Evolutionary conservation across 2,329 filamentous ascomycete species (phyloP).

Genomic region (Trichoderma breve): DNA sequence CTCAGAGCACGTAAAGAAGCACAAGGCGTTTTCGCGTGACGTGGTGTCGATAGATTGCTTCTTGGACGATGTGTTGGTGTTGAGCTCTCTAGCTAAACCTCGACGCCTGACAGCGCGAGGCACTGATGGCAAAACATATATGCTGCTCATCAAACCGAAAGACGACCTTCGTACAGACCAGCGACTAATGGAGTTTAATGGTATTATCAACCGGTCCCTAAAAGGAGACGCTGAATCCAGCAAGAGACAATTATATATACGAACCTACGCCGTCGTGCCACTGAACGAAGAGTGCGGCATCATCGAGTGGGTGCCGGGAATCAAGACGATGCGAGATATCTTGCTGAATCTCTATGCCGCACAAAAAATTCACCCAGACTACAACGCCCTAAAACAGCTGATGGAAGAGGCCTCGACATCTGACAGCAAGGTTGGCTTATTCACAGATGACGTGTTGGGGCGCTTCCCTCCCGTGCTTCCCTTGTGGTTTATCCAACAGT

Average conservation of each 20-base stretch:
- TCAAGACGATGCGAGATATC: conserved; percentile 91
- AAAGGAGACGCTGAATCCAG: conserved; percentile 90
- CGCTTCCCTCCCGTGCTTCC: conserved; percentile 82
- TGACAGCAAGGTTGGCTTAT: conserved; percentile 64
- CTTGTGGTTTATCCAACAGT: conserved; percentile 94
- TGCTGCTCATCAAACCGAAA: conserved; percentile 93
- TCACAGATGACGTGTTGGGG: conserved; percentile 62
- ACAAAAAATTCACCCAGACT: conserved; percentile 69
- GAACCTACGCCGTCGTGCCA: conserved; percentile 94
- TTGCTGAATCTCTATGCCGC: conserved; percentile 75
- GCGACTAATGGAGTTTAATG: conserved; percentile 98
- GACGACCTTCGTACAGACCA: conserved; percentile 97
- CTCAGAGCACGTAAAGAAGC: conserved; percentile 70
- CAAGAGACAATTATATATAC: conserved; percentile 87
- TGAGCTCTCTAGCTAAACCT: conserved; percentile 89
- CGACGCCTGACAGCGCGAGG: conserved; percentile 85
- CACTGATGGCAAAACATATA: conserved; percentile 84
- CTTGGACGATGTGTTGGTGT: conserved; percentile 81
- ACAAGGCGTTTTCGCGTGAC: conserved; percentile 85
- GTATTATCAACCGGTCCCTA: conserved; percentile 92
- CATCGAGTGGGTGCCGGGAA: conserved; percentile 97
- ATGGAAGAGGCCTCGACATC: conserved; percentile 62
- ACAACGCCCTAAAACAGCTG: conserved; percentile 60
- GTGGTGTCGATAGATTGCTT: conserved; percentile 80
- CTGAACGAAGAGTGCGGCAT: conserved; percentile 96